Percentiles rank a stretch among this genome's conserved stretches.
phyloP scores from a whole-genome alignment of 2,329 filamentous ascomycete genomes.

The Aspergillus vadensis region DNA sequence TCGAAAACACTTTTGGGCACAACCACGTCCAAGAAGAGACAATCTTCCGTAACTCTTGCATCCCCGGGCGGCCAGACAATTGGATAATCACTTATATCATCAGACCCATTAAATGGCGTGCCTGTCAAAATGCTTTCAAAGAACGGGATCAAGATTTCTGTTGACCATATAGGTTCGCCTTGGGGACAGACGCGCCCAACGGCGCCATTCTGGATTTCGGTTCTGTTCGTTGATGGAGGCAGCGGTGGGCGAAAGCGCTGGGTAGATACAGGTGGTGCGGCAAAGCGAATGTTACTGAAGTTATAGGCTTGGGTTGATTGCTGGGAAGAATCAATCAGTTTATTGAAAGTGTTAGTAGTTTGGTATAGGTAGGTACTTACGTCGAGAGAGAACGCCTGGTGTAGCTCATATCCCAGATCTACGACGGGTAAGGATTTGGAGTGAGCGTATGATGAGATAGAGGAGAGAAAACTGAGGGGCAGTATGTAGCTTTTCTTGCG shows the following conservation, averaged over 20 bases:
- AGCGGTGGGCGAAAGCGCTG: conserved; percentile 54
- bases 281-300: conserved; percentile 61
- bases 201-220: conserved; percentile 49
- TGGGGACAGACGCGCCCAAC: conserved; percentile 50
- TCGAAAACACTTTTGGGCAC: conserved; percentile 38
- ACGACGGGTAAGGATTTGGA: conserved; percentile 32
- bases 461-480: not conserved
- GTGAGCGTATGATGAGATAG: not conserved
- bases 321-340: conserved; percentile 12
- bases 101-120: conserved; percentile 20
- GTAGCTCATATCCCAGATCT: conserved; percentile 58
- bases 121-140: conserved; percentile 19
- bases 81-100: conserved; percentile 26
- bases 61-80: conserved; percentile 23
- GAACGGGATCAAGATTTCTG: conserved; percentile 24
- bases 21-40: conserved; percentile 41
- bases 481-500: not conserved
- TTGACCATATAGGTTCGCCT: conserved; percentile 49
- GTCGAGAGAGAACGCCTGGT: conserved; percentile 43
- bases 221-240: conserved; percentile 46
- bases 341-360: conserved; percentile 13
- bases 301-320: conserved; percentile 51
- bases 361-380: conserved; percentile 12
- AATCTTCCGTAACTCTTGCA: conserved; percentile 37
- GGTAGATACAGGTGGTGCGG: conserved; percentile 54